These are phyloP conservation scores for Solanum hybrid DNA, from an alignment of 305 asterid genomes.

Conservation along the genomic window DNA sequence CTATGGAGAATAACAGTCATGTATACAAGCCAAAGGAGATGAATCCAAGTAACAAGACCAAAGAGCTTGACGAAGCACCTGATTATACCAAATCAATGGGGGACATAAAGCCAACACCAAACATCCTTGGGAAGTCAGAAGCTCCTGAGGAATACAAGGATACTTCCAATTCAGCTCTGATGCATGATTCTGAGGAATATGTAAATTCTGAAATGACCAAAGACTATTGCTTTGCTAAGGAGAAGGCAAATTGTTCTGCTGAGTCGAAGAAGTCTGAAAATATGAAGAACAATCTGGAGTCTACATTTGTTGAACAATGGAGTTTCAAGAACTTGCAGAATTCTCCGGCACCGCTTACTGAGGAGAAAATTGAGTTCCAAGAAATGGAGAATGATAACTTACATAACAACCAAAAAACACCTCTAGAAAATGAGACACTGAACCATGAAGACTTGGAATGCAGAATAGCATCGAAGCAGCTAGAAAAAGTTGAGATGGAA, in stretches of 20 bases:
- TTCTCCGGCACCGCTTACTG: slow-evolving; percentile 11
- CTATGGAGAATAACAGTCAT: slow-evolving; percentile 11
- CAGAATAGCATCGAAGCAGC: slow-evolving; percentile 12
- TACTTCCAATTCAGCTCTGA: slow-evolving; percentile 8
- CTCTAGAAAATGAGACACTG: slow-evolving; percentile 9
- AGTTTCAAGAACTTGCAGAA: slow-evolving; percentile 18
- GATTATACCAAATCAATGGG: slow-evolving; percentile 3
- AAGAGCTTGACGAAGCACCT: slow-evolving; percentile 18
- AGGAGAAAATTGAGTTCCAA: slow-evolving; percentile 12
- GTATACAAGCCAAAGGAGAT: slow-evolving; percentile 12
- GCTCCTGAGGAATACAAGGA: slow-evolving; percentile 20
- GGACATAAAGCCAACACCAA: slow-evolving; percentile 14
- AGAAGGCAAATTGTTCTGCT: slow-evolving; percentile 13
- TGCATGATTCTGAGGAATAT: slow-evolving; percentile 15
- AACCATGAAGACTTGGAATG: slow-evolving; percentile 10
- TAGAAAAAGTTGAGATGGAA: slow-evolving; percentile 18
- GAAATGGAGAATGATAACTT: slow-evolving; percentile 16
- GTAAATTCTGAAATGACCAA: slow-evolving; percentile 15
- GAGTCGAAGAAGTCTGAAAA: slow-evolving; percentile 18
- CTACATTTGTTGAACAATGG: slow-evolving; percentile 13
- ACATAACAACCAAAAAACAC: slow-evolving; percentile 14
- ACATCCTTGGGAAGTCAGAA: slow-evolving; percentile 19
- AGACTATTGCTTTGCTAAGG: slow-evolving; percentile 20
- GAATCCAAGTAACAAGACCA: slow-evolving; percentile 17
- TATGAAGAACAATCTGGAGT: slow-evolving; percentile 19